Conservation (phyloP, 2,329 filamentous ascomycete species). For the Colletotrichum musicola region DNA sequence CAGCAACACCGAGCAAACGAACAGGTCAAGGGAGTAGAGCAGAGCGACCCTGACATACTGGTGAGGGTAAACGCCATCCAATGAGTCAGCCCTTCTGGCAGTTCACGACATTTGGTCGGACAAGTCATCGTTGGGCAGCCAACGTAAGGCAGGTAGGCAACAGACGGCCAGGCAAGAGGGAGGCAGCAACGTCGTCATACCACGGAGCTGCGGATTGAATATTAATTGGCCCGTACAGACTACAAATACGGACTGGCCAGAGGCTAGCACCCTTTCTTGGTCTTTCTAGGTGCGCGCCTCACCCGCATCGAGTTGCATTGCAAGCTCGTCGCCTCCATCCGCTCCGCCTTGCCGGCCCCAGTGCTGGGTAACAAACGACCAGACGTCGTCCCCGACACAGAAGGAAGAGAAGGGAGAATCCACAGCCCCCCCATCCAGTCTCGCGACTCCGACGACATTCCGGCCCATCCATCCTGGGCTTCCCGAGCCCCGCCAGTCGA, state of each 20-base stretch:
- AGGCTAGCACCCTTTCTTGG: slow-evolving; percentile 16
- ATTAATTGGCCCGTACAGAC: slow-evolving; percentile 30
- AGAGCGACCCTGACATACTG: background rate
- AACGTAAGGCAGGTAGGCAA: slow-evolving; percentile 1
- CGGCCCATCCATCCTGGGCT: slow-evolving; percentile 25
- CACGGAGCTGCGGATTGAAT: slow-evolving; percentile 7
- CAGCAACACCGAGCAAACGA: slow-evolving; percentile 4
- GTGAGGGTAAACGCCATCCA: background rate
- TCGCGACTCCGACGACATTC: background rate
- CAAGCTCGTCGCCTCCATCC: slow-evolving; percentile 2
- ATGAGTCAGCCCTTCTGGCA: background rate
- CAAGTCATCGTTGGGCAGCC: slow-evolving; percentile 1
- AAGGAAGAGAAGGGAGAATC: slow-evolving; percentile 8
- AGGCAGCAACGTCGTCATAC: slow-evolving; percentile 34
- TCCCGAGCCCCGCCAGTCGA: slow-evolving; percentile 26
- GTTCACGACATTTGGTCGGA: background rate
- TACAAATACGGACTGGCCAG: slow-evolving; percentile 28
- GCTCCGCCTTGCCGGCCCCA: slow-evolving; percentile 5
- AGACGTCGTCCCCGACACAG: slow-evolving; percentile 17
- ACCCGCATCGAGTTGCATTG: slow-evolving; percentile 9
- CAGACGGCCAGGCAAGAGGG: slow-evolving; percentile 1
- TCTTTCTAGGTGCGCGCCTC: slow-evolving; percentile 14
- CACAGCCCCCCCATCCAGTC: slow-evolving; percentile 5
- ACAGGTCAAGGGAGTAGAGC: background rate
- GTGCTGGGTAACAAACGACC: slow-evolving; percentile 18